Base-by-base conservation (phyloP, 495 filamentous ascomycete genomes). In the Daldinia caldariorum region DNA sequence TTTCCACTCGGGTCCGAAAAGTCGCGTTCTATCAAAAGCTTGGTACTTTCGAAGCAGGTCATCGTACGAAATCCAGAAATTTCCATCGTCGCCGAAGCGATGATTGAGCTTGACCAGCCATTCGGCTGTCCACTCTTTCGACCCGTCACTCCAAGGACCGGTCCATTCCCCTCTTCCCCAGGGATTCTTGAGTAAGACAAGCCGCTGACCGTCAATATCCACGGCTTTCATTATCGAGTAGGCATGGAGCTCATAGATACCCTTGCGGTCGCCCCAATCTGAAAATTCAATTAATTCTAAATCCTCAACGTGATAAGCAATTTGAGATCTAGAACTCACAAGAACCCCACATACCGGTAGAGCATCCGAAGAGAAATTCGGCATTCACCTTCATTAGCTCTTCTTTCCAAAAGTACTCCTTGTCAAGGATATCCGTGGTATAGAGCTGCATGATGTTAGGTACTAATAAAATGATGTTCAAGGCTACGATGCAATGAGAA, bases 161-260 rank as follows among this genome's bases (percentile, higher is more conserved):
- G 82, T 88, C 91, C 94, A 97, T 78, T 96, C 94, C 4, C 87
- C 86, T 57, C 85, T 87, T 2, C 94, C 94, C 94, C 94, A 97
- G 0, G 94, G 94, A 70, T 97, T 97, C 82, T 91, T 87, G 31
- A 97, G 74, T 65, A 92, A 85, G 10, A 97, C 80, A 37, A 97
- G 83, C 32, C 91, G 84, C 65, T 91, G 70, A 5, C 90, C 92
- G 55, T 92, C 89, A 43, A 92, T 84, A 72, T 97, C 92, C 14
- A 84, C 86, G 1, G 92, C 91, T 38, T 90, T 86, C 87, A 97
- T 91, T 62, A 98, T 89, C 0, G 92, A 94, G 79, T 97, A 97
- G 0, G 94, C 92, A 72, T 97, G 94, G n/a, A 87, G 83, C 75
- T 91, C 89, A 0, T 88, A 78, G 16, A 97, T 94, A 3, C 94